Evolutionary conservation across 352 stramenopile genomes (phyloP), one percentile per base, ranked within the genome.

Genomic region (Phytophthora nicotianae): DNA sequence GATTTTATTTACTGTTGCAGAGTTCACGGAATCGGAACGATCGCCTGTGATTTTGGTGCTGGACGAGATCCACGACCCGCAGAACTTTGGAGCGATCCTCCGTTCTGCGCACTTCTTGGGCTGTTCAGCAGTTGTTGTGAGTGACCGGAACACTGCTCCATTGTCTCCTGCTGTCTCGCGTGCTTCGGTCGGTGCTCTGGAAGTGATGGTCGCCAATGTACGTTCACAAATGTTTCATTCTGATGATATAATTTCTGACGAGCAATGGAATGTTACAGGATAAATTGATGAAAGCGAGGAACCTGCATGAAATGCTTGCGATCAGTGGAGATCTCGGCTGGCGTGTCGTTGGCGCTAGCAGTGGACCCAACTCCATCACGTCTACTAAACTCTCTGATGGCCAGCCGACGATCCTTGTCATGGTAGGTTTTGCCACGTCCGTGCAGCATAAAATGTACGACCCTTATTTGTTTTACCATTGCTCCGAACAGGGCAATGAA

Each of bases 71-170:
- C 83, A 94, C 42, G 86, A 94, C 54, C 83, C 86, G 1, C 86
- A 93, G 75, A 94, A 92, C 55, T 80, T 92, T 48, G 86, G 86
- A 29, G 86, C 83, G 0, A 90, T 94, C 26, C 74, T 94, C 5
- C 83, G 86, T 14, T 92, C 86, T 5, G 83, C 83, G 0, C 82
- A 92, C 55, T 94, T 94, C 32, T 73, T 94, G 19, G 86, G 83
- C 49, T 90, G 80, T 43, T 70, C 78, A 4, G 78, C 72, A 0
- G 80, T 94, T 3, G 45, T 94, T 13, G 63, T 89, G 24, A 94
- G 83, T 54, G 79, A 89, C 26, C 77, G 75, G 14, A 91, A 94
- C 55, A 88, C 63, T 17, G 86, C 86, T 8, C 83, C 86, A 5
- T 61, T 94, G 35, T 91, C 86, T 26, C 83, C 86, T 45, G 77